Percentiles rank a stretch among this genome's conserved stretches.
Conservation (phyloP, 192 early-diverging fungal genomes). For the Podochytrium sp. region DNA sequence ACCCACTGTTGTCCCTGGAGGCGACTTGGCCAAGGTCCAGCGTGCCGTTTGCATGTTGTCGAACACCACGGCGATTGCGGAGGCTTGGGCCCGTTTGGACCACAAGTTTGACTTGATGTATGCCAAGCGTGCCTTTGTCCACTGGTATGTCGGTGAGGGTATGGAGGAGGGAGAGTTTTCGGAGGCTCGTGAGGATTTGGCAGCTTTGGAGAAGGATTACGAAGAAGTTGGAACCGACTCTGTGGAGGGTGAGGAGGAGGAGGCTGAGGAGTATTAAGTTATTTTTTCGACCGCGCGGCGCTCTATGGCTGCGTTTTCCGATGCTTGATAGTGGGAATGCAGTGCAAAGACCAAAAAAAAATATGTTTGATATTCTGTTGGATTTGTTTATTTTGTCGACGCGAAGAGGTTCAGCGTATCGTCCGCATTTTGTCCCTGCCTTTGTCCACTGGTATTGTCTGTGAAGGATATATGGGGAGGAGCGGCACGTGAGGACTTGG, state of each 20-base stretch:
- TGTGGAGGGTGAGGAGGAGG: conserved; percentile 73
- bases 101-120: conserved; percentile 99
- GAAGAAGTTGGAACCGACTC: conserved; percentile 99
- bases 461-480: too few relatives aligned
- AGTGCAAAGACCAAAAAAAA: too few relatives aligned
- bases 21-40: conserved; percentile 94
- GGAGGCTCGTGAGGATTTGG: conserved; percentile 99
- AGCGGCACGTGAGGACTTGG: too few relatives aligned
- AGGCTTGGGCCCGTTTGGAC: conserved; percentile 93
- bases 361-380: background rate
- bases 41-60: conserved; percentile 96
- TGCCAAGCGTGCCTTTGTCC: conserved; percentile 99
- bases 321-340: too few relatives aligned
- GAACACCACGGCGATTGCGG: conserved; percentile 95
- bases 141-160: conserved; percentile 99
- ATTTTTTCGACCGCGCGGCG: background rate
- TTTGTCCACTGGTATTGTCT: too few relatives aligned
- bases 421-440: too few relatives aligned
- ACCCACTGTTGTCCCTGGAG: conserved; percentile 87
- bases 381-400: background rate
- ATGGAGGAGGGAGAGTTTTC: conserved; percentile 99
- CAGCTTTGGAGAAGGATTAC: conserved; percentile 99
- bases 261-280: conserved; percentile 43
- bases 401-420: too few relatives aligned
- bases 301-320: background rate